Percentiles rank a stretch among this genome's conserved stretches.
These are phyloP conservation scores for Waltergamsia citrina DNA, from an alignment of 2,329 filamentous ascomycete genomes.

Conservation along the genomic window DNA sequence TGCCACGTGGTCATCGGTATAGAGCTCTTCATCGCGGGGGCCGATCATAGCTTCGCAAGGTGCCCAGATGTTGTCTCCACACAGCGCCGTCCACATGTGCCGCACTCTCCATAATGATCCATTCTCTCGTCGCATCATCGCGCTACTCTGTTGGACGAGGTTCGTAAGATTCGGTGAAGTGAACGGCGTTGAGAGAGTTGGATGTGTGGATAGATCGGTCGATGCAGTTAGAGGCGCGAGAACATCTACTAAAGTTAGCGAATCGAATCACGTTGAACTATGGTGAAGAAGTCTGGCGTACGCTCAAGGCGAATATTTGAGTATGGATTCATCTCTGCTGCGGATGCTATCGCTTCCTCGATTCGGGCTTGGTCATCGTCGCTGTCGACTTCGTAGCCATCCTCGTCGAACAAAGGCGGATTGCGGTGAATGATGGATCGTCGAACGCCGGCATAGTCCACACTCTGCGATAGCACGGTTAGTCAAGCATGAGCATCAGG, in stretches of 20 bases:
- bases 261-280: neutral
- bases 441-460: constrained; percentile 65
- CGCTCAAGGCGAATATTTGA: constrained; percentile 61
- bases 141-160: constrained; percentile 58
- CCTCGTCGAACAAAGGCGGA: constrained; percentile 63
- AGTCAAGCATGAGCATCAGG: constrained; percentile 9
- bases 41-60: constrained; percentile 50
- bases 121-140: constrained; percentile 68
- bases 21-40: constrained; percentile 45
- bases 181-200: constrained; percentile 66
- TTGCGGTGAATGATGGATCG: constrained; percentile 68
- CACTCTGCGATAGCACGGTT: constrained; percentile 35
- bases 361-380: constrained; percentile 59
- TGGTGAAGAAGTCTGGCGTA: constrained; percentile 27
- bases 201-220: constrained; percentile 65
- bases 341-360: constrained; percentile 49
- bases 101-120: constrained; percentile 65
- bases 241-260: constrained; percentile 43
- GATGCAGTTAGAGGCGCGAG: constrained; percentile 67
- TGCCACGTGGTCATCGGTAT: constrained; percentile 34
- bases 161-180: constrained; percentile 63
- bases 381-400: constrained; percentile 68
- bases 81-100: constrained; percentile 60
- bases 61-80: constrained; percentile 64
- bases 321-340: constrained; percentile 68